Evolutionary conservation across 495 filamentous ascomycete species (phyloP).

Genomic region (Aspergillus asperescens): DNA sequence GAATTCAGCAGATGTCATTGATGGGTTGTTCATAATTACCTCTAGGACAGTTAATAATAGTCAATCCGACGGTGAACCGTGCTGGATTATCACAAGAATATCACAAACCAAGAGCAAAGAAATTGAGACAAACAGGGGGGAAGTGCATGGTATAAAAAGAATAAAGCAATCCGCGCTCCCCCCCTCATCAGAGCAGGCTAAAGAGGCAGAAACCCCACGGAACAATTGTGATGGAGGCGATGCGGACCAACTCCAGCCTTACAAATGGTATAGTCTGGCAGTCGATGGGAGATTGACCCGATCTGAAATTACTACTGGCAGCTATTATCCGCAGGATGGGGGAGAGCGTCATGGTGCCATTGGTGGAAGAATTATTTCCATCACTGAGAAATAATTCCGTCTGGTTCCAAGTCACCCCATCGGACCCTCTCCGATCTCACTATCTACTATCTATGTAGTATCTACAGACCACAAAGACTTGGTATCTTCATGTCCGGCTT

Average conservation of each 20-base stretch:
- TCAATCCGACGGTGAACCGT: background rate
- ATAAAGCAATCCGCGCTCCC: background rate
- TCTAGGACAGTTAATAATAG: background rate
- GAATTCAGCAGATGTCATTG: background rate
- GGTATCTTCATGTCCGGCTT: background rate
- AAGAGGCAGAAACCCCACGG: slow-evolving; percentile 13
- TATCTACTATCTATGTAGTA: background rate
- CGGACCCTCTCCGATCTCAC: slow-evolving; percentile 27
- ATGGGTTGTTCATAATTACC: background rate
- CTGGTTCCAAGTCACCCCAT: slow-evolving; percentile 13
- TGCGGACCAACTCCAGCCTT: background rate
- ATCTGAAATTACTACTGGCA: slow-evolving; percentile 9
- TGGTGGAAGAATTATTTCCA: slow-evolving; percentile 34
- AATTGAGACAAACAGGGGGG: slow-evolving; percentile 1
- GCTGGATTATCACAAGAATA: background rate
- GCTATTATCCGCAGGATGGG: slow-evolving; percentile 9
- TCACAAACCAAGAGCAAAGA: background rate
- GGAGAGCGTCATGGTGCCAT: slow-evolving; percentile 10
- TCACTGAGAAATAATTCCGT: slow-evolving; percentile 21
- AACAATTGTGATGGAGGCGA: slow-evolving; percentile 11
- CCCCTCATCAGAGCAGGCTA: slow-evolving; percentile 8
- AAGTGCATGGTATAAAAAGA: slow-evolving; percentile 11
- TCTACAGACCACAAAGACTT: background rate
- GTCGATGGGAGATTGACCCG: slow-evolving; percentile 2
- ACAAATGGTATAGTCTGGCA: background rate